A percentile compares a stretch with the other conserved stretches of the same genome.
Evolutionary conservation across 140 eudicot genomes (phyloP).

Genomic region (Cichorium intybus): DNA sequence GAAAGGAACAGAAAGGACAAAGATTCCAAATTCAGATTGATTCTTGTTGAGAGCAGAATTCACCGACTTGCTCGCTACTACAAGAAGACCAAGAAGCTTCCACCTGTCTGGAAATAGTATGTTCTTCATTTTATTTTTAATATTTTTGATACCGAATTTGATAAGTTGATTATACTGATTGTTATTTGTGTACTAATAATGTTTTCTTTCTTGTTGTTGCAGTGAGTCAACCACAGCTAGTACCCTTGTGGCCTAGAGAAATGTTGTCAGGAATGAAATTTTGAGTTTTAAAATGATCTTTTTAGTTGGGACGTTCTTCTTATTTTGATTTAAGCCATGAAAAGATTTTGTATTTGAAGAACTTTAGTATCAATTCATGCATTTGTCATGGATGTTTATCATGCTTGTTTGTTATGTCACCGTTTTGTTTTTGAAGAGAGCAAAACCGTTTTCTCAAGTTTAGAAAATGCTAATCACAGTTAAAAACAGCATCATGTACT

Average conservation of each 20-base stretch:
- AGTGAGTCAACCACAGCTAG: conserved; percentile 36
- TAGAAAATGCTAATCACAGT: too few species aligned
- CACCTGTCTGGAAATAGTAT: conserved; percentile 64
- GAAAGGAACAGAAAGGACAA: conserved; percentile 61
- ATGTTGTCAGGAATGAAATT: background rate
- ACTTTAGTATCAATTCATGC: background rate
- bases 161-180: too few species aligned
- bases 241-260: conserved; percentile 27
- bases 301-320: background rate
- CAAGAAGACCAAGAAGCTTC: conserved; percentile 74
- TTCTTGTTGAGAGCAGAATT: conserved; percentile 66
- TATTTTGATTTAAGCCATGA: background rate
- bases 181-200: background rate
- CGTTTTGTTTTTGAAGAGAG: too few species aligned
- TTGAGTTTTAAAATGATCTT: conserved; percentile 1
- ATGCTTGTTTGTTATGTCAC: background rate
- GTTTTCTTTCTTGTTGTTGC: background rate
- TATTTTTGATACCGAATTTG: too few species aligned
- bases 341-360: conserved; percentile 1
- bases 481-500: too few species aligned
- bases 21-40: conserved; percentile 56
- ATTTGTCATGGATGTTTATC: background rate
- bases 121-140: background rate
- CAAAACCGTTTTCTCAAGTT: too few species aligned
- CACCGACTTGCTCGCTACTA: conserved; percentile 65